Percentiles rank a stretch among this genome's conserved stretches.
These are phyloP conservation scores for Suhomyces sp. DNA, from an alignment of 805 yeast species.

Conservation along the genomic window DNA sequence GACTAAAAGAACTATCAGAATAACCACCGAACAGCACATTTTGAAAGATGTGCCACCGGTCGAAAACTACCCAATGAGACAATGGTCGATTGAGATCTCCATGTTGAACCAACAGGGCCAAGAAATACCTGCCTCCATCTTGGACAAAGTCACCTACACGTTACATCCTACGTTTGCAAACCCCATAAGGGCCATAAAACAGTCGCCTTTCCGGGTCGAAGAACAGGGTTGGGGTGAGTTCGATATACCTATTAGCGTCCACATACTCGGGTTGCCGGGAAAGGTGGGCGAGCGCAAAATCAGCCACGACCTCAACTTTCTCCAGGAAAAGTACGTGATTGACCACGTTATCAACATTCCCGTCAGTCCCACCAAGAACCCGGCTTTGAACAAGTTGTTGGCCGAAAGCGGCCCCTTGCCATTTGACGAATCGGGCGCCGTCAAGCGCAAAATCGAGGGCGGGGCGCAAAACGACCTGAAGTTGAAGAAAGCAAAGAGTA, in stretches of 20 bases:
- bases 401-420: slow-evolving; percentile 84
- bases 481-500: slow-evolving; percentile 50
- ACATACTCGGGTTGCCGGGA: slow-evolving; percentile 59
- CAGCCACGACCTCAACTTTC: slow-evolving; percentile 85
- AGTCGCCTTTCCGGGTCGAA: slow-evolving; percentile 79
- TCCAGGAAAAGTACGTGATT: slow-evolving; percentile 67
- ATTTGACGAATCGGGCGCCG: slow-evolving; percentile 34
- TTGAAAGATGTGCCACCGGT: slow-evolving; percentile 79
- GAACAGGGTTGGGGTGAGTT: slow-evolving; percentile 99
- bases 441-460: slow-evolving; percentile 12
- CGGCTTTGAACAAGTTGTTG: slow-evolving; percentile 65
- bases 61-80: slow-evolving; percentile 90
- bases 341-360: slow-evolving; percentile 81
- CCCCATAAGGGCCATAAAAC: slow-evolving; percentile 77
- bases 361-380: slow-evolving; percentile 52
- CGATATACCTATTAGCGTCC: slow-evolving; percentile 77
- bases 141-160: slow-evolving; percentile 90
- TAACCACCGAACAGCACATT: slow-evolving; percentile 82
- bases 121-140: slow-evolving; percentile 79
- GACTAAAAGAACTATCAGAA: slow-evolving; percentile 83
- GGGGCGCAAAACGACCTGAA: slow-evolving; percentile 14
- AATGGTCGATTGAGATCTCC: slow-evolving; percentile 80
- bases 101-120: slow-evolving; percentile 77
- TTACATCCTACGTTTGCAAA: slow-evolving; percentile 93
- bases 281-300: slow-evolving; percentile 86